Base-by-base conservation (phyloP, 2,329 filamentous ascomycete species). In the Colletotrichum costaricense region DNA sequence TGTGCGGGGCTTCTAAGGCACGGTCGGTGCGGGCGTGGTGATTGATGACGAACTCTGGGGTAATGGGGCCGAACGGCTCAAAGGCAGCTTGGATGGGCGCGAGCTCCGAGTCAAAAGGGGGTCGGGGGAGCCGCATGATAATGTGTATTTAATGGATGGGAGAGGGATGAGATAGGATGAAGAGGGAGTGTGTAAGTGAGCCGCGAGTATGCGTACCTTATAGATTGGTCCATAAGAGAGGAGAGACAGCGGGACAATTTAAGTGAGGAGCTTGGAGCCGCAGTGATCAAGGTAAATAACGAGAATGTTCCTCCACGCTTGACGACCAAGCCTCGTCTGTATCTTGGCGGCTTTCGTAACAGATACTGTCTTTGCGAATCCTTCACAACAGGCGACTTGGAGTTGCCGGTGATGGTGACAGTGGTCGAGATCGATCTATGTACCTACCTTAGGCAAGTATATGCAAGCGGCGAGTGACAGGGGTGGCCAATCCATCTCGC, bases 81-180 rank as follows among this genome's bases (percentile, higher is more conserved):
- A 76, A 66, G 63, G 72, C 54, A 19, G 73, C 70, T 16, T 76
- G 73, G 38, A 73, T 68, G 28, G 74, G 72, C 4, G 72, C 74
- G 24, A 78, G 73, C 69, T 75, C 74, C n/a, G 76, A 68, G 69
- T 77, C 77, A 59, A 75, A 78, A 4, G 77, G 74, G 6, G 75
- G 75, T 26, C 75, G 76, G 26, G 67, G 64, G 46, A 49, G 26
- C 14, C 35, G 55, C 69, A 67, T 74, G 11, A 42, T 69, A 22
- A 24, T 16, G 22, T 7, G 52, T 55, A 16, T 42, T 35, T 35
- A 0, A 55, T n/a, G 22, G 52, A 1, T 7, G 22, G 52, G 12
- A 55, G 52, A 26, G 52, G 52, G 52, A 55, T 26, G 14, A 0
- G 22, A 7, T 55, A 55, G n/a, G 52, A 26, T 55, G 22, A 16